Percentiles rank a stretch among this genome's conserved stretches.
These are phyloP conservation scores for Russula emetica DNA, from an alignment of 768 basidiomycete species.

Conservation along the genomic window DNA sequence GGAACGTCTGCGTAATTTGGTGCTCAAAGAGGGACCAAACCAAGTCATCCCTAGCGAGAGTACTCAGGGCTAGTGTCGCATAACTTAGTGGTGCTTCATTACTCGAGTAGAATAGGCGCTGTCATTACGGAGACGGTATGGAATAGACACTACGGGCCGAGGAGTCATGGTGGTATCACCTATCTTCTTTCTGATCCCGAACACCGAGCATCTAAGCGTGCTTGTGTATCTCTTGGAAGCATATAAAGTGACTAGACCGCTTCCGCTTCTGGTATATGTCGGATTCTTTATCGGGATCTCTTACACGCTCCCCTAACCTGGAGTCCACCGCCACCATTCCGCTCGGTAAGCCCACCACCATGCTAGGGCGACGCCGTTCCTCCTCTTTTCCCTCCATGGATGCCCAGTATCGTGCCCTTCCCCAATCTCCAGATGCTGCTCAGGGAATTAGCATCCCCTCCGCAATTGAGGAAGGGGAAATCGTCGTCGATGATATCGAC, in stretches of 20 bases:
- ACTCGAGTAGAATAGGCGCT: background rate
- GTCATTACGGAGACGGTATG: no score
- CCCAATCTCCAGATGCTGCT: slow-evolving; percentile 10
- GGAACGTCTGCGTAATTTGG: slow-evolving; percentile 33
- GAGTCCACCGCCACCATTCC: background rate
- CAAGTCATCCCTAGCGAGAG: slow-evolving; percentile 31
- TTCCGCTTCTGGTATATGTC: background rate
- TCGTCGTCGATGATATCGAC: slow-evolving; percentile 7
- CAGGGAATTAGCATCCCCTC: slow-evolving; percentile 11
- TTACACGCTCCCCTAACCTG: background rate
- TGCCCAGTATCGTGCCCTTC: slow-evolving; percentile 19
- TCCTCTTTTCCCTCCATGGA: slow-evolving; percentile 15
- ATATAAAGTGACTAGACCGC: background rate
- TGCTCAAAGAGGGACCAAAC: slow-evolving; percentile 33
- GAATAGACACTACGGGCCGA: background rate
- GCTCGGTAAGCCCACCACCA: background rate
- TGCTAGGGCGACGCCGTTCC: slow-evolving; percentile 20
- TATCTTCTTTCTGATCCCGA: no score
- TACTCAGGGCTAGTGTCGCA: no score
- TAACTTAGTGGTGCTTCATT: background rate
- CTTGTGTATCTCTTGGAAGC: background rate
- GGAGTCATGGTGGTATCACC: background rate
- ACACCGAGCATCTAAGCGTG: background rate
- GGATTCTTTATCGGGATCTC: background rate
- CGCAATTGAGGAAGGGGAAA: slow-evolving; percentile 15